phyloP scores from a whole-genome alignment of 176 grass and related monocot species.

The Aegilops longissima region DNA sequence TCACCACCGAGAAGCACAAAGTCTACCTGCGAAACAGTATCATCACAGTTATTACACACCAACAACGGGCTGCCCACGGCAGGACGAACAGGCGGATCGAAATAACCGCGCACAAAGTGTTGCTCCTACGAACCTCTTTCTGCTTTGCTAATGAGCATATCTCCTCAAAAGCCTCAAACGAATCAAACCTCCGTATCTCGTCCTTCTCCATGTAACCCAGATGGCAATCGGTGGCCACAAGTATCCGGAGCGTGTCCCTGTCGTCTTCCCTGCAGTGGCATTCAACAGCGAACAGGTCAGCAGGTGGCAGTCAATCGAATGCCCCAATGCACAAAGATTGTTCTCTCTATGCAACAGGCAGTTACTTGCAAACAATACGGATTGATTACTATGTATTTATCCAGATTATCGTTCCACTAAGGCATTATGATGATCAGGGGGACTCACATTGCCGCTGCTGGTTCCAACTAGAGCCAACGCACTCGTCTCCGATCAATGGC shows the following conservation, averaged over 20 bases:
- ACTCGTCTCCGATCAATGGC: neutral
- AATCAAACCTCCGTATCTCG: conserved; percentile 87
- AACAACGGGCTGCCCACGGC: neutral
- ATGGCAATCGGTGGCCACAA: conserved; percentile 87
- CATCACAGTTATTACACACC: neutral
- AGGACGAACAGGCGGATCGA: neutral
- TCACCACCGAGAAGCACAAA: conserved; percentile 85
- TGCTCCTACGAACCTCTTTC: conserved; percentile 57
- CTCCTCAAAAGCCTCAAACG: conserved; percentile 87
- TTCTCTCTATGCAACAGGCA: neutral
- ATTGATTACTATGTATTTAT: neutral
- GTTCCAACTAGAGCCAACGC: neutral
- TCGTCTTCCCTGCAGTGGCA: conserved; percentile 19
- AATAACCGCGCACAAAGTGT: neutral
- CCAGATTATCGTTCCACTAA: neutral
- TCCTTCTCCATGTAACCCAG: conserved; percentile 97
- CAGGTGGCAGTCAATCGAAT: neutral
- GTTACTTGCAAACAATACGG: neutral
- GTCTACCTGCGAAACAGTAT: conserved; percentile 49
- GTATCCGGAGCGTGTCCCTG: conserved; percentile 47
- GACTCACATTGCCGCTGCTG: conserved; percentile 29
- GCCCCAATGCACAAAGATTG: neutral
- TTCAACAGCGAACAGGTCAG: neutral
- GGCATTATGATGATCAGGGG: neutral
- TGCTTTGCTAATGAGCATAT: conserved; percentile 80